phyloP scores from a whole-genome alignment of 768 basidiomycete species.

The Peribolospora kevripleyi region DNA sequence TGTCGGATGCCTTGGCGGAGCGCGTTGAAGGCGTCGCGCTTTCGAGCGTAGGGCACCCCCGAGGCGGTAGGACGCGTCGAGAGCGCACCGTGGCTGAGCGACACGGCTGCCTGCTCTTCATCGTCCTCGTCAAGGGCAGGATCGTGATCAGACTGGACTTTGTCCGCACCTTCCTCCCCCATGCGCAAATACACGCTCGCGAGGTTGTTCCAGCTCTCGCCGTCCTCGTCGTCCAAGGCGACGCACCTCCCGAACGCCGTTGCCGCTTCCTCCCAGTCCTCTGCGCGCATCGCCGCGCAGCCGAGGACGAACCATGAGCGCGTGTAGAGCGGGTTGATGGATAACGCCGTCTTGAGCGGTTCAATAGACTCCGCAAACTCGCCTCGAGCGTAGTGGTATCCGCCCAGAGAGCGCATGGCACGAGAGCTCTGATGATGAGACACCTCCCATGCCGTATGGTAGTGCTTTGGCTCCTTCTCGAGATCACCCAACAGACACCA shows the following conservation, averaged over 20 bases:
- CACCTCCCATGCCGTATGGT: constrained; percentile 58
- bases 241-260: constrained; percentile 70
- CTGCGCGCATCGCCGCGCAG: constrained; percentile 55
- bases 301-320: constrained; percentile 94
- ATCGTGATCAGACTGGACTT: constrained; percentile 6
- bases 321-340: constrained; percentile 66
- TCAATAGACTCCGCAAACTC: constrained; percentile 38
- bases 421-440: constrained; percentile 60
- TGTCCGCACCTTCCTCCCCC: constrained; percentile 25
- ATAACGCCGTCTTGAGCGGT: constrained; percentile 48
- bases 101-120: constrained; percentile 13
- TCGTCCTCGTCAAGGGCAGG: constrained; percentile 17
- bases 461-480: constrained; percentile 46
- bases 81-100: constrained; percentile 6
- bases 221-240: constrained; percentile 79
- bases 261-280: constrained; percentile 61
- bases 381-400: constrained; percentile 44
- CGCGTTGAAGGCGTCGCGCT: constrained; percentile 71
- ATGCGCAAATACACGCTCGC: constrained; percentile 81
- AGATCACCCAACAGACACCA: constrained; percentile 92
- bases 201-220: constrained; percentile 93
- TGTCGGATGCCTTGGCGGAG: constrained; percentile 68
- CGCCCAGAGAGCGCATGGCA: constrained; percentile 77
- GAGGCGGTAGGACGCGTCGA: background rate
- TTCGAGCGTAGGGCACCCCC: constrained; percentile 28